phyloP scores from a whole-genome alignment of 306 rosid species.

The Dalbergia cochinchinensis region DNA sequence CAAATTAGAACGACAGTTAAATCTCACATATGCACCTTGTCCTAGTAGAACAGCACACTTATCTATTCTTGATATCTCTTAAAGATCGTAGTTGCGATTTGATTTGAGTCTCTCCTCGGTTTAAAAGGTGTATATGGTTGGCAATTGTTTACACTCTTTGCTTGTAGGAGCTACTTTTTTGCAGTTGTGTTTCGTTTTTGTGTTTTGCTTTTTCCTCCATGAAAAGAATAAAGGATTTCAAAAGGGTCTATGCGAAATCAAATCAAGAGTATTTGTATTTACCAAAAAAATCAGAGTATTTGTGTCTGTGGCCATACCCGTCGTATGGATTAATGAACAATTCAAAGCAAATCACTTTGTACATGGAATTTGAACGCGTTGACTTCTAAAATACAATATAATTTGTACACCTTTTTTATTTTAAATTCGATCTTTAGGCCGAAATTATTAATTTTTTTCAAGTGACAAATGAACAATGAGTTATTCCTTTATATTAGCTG shows the following conservation, averaged over 20 bases:
- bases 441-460: background rate
- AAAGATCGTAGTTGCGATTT: too few relatives aligned
- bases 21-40: too few relatives aligned
- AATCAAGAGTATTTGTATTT: background rate
- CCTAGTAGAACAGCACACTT: too few relatives aligned
- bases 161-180: background rate
- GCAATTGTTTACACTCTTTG: background rate
- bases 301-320: background rate
- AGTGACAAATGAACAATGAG: background rate
- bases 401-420: background rate
- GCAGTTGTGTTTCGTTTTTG: background rate
- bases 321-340: background rate
- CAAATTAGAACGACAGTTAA: too few relatives aligned
- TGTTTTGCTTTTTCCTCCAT: background rate
- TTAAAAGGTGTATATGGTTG: background rate
- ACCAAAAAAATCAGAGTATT: background rate
- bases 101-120: background rate
- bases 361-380: background rate
- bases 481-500: background rate
- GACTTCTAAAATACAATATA: background rate
- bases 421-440: background rate
- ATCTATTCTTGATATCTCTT: too few relatives aligned
- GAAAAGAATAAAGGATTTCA: background rate
- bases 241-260: background rate
- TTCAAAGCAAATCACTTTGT: background rate